phyloP scores from a whole-genome alignment of 1,139 yeast species.

The Suhomyces taliae region DNA sequence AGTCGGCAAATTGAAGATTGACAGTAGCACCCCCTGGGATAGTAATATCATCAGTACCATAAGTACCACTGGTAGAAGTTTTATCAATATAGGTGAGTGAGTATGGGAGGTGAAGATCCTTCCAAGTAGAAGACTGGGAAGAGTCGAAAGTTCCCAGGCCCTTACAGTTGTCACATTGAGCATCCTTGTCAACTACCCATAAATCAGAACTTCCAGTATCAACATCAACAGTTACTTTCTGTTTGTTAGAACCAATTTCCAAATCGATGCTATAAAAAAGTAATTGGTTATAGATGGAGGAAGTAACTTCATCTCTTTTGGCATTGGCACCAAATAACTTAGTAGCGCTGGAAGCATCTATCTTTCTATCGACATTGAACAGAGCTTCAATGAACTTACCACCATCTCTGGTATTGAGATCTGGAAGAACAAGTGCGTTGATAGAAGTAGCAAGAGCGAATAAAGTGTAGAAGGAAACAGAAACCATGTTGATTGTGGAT shows the following conservation, averaged over 20 bases:
- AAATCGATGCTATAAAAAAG: conserved; percentile 8
- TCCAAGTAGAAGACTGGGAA: conserved; percentile 8
- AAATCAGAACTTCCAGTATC: conserved; percentile 27
- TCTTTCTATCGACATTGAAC: background rate
- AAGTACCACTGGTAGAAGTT: conserved; percentile 15
- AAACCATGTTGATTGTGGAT: background rate
- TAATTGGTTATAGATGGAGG: background rate
- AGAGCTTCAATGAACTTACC: background rate
- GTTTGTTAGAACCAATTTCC: conserved; percentile 13
- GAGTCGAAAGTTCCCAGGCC: conserved; percentile 13
- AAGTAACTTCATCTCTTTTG: background rate
- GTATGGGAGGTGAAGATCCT: conserved; percentile 9
- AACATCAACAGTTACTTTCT: conserved; percentile 12
- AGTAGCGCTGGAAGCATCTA: background rate
- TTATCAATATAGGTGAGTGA: conserved; percentile 17
- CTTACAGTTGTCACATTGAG: conserved; percentile 21
- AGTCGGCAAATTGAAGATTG: conserved; percentile 20
- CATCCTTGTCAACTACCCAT: conserved; percentile 22
- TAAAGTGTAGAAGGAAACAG: background rate
- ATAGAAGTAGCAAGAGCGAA: background rate
- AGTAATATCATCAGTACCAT: conserved; percentile 18
- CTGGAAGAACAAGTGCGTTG: background rate
- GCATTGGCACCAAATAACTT: background rate
- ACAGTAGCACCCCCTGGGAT: conserved; percentile 13
- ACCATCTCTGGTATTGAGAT: background rate